Percentiles rank a stretch among this genome's conserved stretches.
Evolutionary conservation across 2,329 filamentous ascomycete species (phyloP).

Genomic region (Plectosphaerella sp.): DNA sequence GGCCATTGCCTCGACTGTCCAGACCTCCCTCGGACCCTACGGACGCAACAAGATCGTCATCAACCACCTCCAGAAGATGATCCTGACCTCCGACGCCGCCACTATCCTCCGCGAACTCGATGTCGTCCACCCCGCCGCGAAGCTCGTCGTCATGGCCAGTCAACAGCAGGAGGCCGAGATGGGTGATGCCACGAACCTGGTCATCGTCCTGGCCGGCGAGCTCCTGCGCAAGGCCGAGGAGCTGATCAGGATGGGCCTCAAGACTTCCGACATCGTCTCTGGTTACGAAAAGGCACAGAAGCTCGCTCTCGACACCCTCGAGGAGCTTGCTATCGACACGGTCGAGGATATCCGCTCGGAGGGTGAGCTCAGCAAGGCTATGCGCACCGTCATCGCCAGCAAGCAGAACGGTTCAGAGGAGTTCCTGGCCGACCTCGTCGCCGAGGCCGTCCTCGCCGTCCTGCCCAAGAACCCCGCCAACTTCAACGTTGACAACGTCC

Average conservation of each 20-base stretch:
- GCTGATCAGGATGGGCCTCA: constrained; percentile 90
- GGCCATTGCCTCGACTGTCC: constrained; percentile 91
- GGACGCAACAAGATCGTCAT: constrained; percentile 99
- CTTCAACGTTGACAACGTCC: constrained; percentile 99
- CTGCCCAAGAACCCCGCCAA: constrained; percentile 92
- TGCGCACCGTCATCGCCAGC: constrained; percentile 90
- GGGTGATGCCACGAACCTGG: constrained; percentile 96
- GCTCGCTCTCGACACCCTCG: constrained; percentile 78
- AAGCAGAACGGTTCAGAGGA: constrained; percentile 96
- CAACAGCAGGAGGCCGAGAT: constrained; percentile 99
- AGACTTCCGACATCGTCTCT: constrained; percentile 94
- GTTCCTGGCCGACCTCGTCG: constrained; percentile 77
- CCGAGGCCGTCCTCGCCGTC: constrained; percentile 79
- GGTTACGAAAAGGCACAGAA: constrained; percentile 94
- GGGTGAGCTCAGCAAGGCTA: constrained; percentile 86
- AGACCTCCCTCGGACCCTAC: constrained; percentile 94
- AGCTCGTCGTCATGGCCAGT: constrained; percentile 96
- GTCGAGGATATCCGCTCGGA: constrained; percentile 78
- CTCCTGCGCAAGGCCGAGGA: constrained; percentile 96
- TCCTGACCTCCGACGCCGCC: constrained; percentile 93
- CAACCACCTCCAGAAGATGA: constrained; percentile 99
- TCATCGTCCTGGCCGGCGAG: constrained; percentile 93
- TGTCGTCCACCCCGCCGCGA: constrained; percentile 95
- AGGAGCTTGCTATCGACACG: constrained; percentile 87
- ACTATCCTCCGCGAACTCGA: constrained; percentile 97